Percentiles rank a stretch among this genome's conserved stretches.
These are phyloP conservation scores for Trichoderma arundinaceum DNA, from an alignment of 2,329 filamentous ascomycete genomes.

Conservation along the genomic window DNA sequence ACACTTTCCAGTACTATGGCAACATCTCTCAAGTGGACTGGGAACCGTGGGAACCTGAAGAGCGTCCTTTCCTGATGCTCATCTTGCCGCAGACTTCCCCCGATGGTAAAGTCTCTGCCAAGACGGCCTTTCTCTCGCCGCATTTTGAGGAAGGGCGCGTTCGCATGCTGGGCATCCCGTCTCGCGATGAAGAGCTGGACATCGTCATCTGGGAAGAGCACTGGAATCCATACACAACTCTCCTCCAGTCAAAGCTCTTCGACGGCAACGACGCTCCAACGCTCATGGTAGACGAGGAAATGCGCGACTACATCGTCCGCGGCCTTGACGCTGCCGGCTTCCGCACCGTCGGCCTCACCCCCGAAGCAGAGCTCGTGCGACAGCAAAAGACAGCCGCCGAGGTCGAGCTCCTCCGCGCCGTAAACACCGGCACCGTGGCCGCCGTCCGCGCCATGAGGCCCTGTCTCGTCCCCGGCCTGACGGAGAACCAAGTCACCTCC, in stretches of 20 bases:
- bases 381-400: conserved; percentile 64
- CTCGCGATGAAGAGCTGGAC: conserved; percentile 52
- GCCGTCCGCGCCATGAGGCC: conserved; percentile 62
- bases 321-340: conserved; percentile 61
- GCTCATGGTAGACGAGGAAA: conserved; percentile 70
- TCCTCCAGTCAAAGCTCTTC: conserved; percentile 54
- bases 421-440: conserved; percentile 68
- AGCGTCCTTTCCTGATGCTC: conserved; percentile 67
- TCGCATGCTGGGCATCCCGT: conserved; percentile 63
- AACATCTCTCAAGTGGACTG: conserved; percentile 66
- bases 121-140: conserved; percentile 63
- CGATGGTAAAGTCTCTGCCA: conserved; percentile 53
- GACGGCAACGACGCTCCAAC: conserved; percentile 38
- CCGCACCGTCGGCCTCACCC: conserved; percentile 58
- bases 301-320: conserved; percentile 66
- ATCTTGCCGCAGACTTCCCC: conserved; percentile 53
- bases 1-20: conserved; percentile 66
- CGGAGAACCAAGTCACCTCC: conserved; percentile 61
- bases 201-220: conserved; percentile 68
- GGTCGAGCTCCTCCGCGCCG: conserved; percentile 62
- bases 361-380: conserved; percentile 61
- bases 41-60: conserved; percentile 70
- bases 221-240: conserved; percentile 65
- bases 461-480: conserved; percentile 62
- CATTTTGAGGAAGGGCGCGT: conserved; percentile 66